These are phyloP conservation scores for Grosmannia clavigera DNA, from an alignment of 2,329 filamentous ascomycete genomes.

Conservation along the genomic window DNA sequence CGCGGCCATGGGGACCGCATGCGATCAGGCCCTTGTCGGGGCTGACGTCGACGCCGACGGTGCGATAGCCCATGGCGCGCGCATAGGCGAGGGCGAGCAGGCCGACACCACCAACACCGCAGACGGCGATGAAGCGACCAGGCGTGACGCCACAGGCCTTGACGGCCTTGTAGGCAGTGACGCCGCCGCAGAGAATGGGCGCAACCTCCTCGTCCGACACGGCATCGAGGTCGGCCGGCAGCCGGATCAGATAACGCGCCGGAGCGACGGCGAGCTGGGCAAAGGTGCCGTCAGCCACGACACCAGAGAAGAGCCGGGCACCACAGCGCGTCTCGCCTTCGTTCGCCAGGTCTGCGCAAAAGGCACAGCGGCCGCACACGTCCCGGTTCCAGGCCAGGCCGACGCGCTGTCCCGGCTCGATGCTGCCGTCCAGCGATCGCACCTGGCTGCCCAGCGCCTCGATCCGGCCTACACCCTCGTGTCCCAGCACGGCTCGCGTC, in stretches of 20 bases:
- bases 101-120: conserved; percentile 27
- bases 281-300: conserved; percentile 25
- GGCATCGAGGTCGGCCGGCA: conserved; percentile 18
- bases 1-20: conserved; percentile 15
- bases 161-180: conserved; percentile 30
- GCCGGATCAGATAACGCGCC: conserved; percentile 19
- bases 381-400: conserved; percentile 28
- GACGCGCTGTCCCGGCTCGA: conserved; percentile 22
- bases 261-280: conserved; percentile 25
- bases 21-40: conserved; percentile 16
- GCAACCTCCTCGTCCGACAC: conserved; percentile 24
- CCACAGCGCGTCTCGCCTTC: conserved; percentile 25
- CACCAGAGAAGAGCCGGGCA: conserved; percentile 20
- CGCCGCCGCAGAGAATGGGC: conserved; percentile 29
- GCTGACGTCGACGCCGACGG: conserved; percentile 26
- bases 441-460: conserved; percentile 24
- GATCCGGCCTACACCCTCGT: conserved; percentile 31
- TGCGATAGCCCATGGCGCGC: conserved; percentile 27
- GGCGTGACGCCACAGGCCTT: conserved; percentile 20
- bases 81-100: conserved; percentile 26
- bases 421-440: conserved; percentile 11
- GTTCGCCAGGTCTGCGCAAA: conserved; percentile 15
- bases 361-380: conserved; percentile 21
- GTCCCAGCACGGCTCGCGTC: conserved; percentile 23
- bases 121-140: conserved; percentile 24